phyloP scores from a whole-genome alignment of 805 yeast genomes.

The Metschnikowia colocasiae region DNA sequence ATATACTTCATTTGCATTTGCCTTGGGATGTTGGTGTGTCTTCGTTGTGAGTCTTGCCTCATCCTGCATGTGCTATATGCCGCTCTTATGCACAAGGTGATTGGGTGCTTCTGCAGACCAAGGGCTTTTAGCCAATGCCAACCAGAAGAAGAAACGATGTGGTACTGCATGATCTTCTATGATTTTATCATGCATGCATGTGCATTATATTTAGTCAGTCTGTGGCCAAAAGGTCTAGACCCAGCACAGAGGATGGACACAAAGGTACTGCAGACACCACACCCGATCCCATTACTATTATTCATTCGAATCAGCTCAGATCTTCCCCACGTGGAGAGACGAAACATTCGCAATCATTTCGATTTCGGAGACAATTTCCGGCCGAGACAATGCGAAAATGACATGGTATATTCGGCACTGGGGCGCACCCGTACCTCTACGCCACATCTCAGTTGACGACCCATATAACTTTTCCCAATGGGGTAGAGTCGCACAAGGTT shows the following conservation, averaged over 20 bases:
- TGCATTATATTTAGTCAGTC: neutral
- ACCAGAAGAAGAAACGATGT: neutral
- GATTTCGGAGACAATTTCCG: neutral
- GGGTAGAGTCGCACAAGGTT: neutral
- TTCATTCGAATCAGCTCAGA: neutral
- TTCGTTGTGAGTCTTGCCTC: too few species aligned
- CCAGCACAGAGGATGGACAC: neutral
- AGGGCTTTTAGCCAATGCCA: neutral
- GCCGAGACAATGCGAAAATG: too few species aligned
- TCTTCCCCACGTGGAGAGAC: neutral
- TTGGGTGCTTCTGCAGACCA: neutral
- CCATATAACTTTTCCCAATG: neutral
- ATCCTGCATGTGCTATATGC: too few species aligned
- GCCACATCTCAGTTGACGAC: too few species aligned
- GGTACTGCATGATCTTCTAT: neutral
- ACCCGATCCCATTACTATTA: neutral
- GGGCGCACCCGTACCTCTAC: too few species aligned
- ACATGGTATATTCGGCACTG: too few species aligned
- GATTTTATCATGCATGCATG: neutral
- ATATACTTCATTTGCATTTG: too few species aligned
- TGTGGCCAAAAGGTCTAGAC: slow-evolving; percentile 2
- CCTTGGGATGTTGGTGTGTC: too few species aligned
- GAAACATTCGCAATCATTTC: neutral
- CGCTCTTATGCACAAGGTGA: too few species aligned
- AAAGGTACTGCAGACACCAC: neutral